phyloP scores from a whole-genome alignment of 345 rosid species.

The Arabis hirsuta region DNA sequence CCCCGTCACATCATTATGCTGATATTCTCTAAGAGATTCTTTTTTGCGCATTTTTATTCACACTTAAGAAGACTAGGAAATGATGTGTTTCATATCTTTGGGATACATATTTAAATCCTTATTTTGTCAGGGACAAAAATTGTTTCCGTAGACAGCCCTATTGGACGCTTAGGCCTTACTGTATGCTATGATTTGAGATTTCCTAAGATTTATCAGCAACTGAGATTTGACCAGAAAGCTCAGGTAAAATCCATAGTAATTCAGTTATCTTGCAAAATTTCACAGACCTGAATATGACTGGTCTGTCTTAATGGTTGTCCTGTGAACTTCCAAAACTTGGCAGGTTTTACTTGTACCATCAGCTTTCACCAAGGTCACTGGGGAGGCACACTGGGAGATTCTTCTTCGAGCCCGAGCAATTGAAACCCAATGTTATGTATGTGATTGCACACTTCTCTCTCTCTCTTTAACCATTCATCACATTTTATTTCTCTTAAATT shows the following conservation, averaged over 20 bases:
- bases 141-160: constrained; percentile 78
- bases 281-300: too few relatives aligned
- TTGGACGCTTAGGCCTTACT: constrained; percentile 82
- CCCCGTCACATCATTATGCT: neutral
- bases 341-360: constrained; percentile 88
- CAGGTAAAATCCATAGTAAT: constrained; percentile 53
- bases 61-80: neutral
- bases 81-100: constrained; percentile 7
- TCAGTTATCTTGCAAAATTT: neutral
- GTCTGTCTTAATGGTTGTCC: too few relatives aligned
- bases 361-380: constrained; percentile 88
- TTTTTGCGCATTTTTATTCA: neutral
- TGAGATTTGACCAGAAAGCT: constrained; percentile 75
- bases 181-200: constrained; percentile 95
- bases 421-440: constrained; percentile 95
- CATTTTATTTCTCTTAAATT: neutral
- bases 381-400: constrained; percentile 95
- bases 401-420: constrained; percentile 92
- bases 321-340: constrained; percentile 13
- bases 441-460: constrained; percentile 29
- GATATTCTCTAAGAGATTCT: neutral
- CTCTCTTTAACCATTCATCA: neutral
- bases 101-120: constrained; percentile 10
- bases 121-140: constrained; percentile 62
- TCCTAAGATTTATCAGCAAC: constrained; percentile 86